A percentile compares a stretch with the other conserved stretches of the same genome.
phyloP scores from a whole-genome alignment of 306 rosid genomes.

The Canavalia gladiata region DNA sequence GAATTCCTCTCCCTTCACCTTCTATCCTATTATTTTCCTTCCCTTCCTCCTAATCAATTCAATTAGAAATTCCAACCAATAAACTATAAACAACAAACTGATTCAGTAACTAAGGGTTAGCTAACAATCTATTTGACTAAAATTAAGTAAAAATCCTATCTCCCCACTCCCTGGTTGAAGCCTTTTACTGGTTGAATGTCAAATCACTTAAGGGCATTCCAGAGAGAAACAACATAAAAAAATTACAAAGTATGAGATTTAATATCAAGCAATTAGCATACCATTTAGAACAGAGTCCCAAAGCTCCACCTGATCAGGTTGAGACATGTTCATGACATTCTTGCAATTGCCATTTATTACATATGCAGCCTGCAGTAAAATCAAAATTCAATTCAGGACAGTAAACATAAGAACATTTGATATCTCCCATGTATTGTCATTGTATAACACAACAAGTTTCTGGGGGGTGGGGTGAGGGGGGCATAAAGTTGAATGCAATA shows the following conservation, averaged over 20 bases:
- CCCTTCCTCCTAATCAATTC: neutral
- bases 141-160: slow-evolving; percentile 34
- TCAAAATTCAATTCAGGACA: slow-evolving; percentile 14
- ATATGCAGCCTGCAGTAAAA: slow-evolving; percentile 80
- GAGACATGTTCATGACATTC: slow-evolving; percentile 98
- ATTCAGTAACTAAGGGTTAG: neutral
- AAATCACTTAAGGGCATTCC: slow-evolving; percentile 8
- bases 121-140: slow-evolving; percentile 13
- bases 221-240: slow-evolving; percentile 28
- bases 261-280: slow-evolving; percentile 52
- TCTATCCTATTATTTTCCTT: neutral
- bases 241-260: neutral
- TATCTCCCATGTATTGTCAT: slow-evolving; percentile 17
- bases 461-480: neutral
- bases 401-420: slow-evolving; percentile 15
- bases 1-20: neutral
- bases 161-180: neutral
- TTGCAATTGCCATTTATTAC: slow-evolving; percentile 87
- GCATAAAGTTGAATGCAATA: slow-evolving; percentile 21
- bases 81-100: neutral
- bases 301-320: slow-evolving; percentile 93
- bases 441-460: slow-evolving; percentile 33
- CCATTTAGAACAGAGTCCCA: slow-evolving; percentile 87
- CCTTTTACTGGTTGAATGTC: slow-evolving; percentile 6
- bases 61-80: neutral